Evolutionary conservation across 2,329 filamentous ascomycete genomes (phyloP).

Genomic region (Hymenotorrendiella dingleyae): DNA sequence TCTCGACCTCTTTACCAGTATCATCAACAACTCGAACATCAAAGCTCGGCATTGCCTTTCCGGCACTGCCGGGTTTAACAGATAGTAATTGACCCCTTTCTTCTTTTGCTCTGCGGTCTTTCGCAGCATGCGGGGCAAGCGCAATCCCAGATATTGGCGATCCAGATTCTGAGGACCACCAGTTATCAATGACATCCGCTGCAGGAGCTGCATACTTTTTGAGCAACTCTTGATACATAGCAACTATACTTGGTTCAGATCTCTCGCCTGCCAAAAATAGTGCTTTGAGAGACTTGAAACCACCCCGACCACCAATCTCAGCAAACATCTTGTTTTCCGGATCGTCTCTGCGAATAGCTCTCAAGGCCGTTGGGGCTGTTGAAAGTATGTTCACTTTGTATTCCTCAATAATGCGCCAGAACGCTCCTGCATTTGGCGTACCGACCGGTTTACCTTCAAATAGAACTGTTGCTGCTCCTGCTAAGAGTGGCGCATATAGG

Average conservation of each 20-base stretch:
- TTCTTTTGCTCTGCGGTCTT: conserved; percentile 39
- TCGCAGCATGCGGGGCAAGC: conserved; percentile 55
- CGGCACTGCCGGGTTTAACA: conserved; percentile 80
- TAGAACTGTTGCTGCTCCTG: conserved; percentile 78
- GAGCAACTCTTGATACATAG: conserved; percentile 72
- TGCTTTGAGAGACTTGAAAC: conserved; percentile 64
- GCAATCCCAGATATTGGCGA: conserved; percentile 63
- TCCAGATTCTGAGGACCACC: conserved; percentile 69
- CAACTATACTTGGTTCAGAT: conserved; percentile 80
- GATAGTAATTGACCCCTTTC: conserved; percentile 42
- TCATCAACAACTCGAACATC: conserved; percentile 83
- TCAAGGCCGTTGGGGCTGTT: conserved; percentile 80
- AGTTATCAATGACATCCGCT: conserved; percentile 63
- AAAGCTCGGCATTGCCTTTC: conserved; percentile 87
- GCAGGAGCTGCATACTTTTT: conserved; percentile 56
- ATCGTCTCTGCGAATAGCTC: conserved; percentile 83
- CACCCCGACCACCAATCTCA: conserved; percentile 58
- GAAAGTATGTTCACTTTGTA: conserved; percentile 80
- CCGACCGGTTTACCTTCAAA: conserved; percentile 94
- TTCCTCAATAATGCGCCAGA: conserved; percentile 82
- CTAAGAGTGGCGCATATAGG: conserved; percentile 78
- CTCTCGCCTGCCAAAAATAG: conserved; percentile 86
- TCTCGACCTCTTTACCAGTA: conserved; percentile 62
- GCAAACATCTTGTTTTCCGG: conserved; percentile 63
- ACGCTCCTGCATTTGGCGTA: conserved; percentile 78